phyloP scores from a whole-genome alignment of 1,284 basidiomycete genomes.

The Cutaneotrichosporon mucoides region DNA sequence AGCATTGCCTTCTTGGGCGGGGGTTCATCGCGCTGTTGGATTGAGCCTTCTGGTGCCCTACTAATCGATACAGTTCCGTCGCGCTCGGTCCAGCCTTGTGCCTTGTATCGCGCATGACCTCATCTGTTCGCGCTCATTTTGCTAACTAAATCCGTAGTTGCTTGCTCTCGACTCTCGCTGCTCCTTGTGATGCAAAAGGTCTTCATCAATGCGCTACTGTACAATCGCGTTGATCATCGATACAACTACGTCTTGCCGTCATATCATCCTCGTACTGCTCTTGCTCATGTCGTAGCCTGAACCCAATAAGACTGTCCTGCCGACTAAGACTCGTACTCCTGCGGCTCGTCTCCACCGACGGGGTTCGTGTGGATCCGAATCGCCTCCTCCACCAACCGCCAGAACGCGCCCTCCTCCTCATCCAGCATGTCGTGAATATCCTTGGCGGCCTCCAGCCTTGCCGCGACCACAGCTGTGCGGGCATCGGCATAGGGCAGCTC shows the following conservation, averaged over 20 bases:
- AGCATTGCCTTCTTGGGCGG: too few species aligned
- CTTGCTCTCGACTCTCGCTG: too few species aligned
- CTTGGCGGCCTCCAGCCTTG: constrained; percentile 31
- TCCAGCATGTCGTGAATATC: constrained; percentile 30
- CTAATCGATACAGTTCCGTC: too few species aligned
- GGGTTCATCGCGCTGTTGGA: too few species aligned
- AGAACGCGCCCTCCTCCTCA: constrained; percentile 25
- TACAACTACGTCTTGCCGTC: neutral
- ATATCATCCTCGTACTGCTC: neutral
- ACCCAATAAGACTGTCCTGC: neutral
- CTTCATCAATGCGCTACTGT: neutral
- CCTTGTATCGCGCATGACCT: too few species aligned
- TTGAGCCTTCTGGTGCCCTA: too few species aligned
- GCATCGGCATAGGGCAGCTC: neutral
- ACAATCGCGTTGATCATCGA: neutral
- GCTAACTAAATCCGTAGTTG: too few species aligned
- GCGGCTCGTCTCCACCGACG: constrained; percentile 2
- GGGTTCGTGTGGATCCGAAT: constrained; percentile 13
- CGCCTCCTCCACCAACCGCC: constrained; percentile 35
- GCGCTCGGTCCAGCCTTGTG: too few species aligned
- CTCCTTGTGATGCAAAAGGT: neutral
- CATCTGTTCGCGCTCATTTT: too few species aligned
- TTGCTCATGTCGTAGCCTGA: too few species aligned
- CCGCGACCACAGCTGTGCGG: constrained; percentile 9
- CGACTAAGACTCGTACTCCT: constrained; percentile 9